A percentile compares a stretch with the other conserved stretches of the same genome.
Conservation (phyloP, 495 filamentous ascomycete species). For the Tuber borchii region DNA sequence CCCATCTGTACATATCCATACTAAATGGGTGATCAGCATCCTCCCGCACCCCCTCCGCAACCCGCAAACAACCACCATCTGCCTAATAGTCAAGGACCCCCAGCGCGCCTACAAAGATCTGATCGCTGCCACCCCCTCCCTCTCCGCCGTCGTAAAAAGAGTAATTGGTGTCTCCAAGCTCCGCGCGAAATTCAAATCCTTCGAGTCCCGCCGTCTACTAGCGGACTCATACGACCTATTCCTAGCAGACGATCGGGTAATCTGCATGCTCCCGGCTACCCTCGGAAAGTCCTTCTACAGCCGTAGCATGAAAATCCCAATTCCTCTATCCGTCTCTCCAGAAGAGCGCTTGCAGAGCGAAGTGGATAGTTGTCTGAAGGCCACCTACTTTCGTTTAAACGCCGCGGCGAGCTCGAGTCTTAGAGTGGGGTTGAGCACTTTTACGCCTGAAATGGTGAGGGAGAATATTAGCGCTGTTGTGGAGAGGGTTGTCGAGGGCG, state of each 20-base stretch:
- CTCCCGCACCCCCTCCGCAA: constrained; percentile 66
- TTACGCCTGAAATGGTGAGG: constrained; percentile 64
- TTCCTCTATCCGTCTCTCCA: constrained; percentile 66
- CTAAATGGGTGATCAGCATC: constrained; percentile 37
- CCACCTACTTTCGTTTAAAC: constrained; percentile 64
- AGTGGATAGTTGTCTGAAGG: neutral
- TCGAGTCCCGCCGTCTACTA: constrained; percentile 79
- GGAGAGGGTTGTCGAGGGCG: constrained; percentile 54
- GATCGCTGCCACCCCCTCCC: constrained; percentile 67
- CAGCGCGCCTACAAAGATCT: constrained; percentile 87
- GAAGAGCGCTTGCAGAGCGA: constrained; percentile 59
- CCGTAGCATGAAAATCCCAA: constrained; percentile 67
- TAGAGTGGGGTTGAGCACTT: constrained; percentile 63
- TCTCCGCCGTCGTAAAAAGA: constrained; percentile 64
- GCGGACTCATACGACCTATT: constrained; percentile 78
- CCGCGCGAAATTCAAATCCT: constrained; percentile 74
- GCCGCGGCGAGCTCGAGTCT: constrained; percentile 60
- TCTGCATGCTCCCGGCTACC: constrained; percentile 64
- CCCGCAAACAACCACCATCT: constrained; percentile 59
- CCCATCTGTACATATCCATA: neutral
- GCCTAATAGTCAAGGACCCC: constrained; percentile 77
- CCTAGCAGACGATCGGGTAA: constrained; percentile 75
- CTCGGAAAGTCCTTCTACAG: constrained; percentile 88
- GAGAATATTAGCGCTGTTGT: constrained; percentile 73
- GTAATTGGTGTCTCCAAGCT: constrained; percentile 80